These are phyloP conservation scores for Tulasnella sp. DNA, from an alignment of 768 basidiomycete genomes.

Conservation along the genomic window DNA sequence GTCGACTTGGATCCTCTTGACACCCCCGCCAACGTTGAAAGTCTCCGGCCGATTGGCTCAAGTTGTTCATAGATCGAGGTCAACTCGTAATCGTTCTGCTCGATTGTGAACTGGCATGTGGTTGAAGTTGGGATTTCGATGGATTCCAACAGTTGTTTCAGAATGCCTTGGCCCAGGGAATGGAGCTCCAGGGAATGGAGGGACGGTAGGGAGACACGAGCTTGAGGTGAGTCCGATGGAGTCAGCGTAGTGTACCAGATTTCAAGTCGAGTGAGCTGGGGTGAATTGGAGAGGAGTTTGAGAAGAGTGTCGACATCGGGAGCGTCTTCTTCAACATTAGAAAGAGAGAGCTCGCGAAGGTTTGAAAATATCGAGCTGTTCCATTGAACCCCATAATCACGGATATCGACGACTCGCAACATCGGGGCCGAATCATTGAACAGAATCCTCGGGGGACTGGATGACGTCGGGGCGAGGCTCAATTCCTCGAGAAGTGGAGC, in stretches of 20 bases:
- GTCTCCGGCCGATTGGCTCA: neutral
- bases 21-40: neutral
- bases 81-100: neutral
- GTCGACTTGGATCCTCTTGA: neutral
- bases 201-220: neutral
- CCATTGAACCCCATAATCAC: neutral
- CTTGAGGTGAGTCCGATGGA: neutral
- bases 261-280: neutral
- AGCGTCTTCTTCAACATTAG: neutral
- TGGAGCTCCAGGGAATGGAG: neutral
- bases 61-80: neutral
- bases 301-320: neutral
- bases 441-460: neutral
- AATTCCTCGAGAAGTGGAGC: neutral
- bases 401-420: neutral
- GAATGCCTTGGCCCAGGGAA: neutral
- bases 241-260: neutral
- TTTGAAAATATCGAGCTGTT: neutral
- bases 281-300: neutral
- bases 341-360: neutral
- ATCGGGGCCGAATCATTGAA: neutral
- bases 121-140: neutral
- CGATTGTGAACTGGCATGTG: neutral
- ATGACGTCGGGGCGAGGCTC: neutral
- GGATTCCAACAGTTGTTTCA: neutral